phyloP scores from a whole-genome alignment of 805 yeast genomes.

The Ogataea glucozyma region DNA sequence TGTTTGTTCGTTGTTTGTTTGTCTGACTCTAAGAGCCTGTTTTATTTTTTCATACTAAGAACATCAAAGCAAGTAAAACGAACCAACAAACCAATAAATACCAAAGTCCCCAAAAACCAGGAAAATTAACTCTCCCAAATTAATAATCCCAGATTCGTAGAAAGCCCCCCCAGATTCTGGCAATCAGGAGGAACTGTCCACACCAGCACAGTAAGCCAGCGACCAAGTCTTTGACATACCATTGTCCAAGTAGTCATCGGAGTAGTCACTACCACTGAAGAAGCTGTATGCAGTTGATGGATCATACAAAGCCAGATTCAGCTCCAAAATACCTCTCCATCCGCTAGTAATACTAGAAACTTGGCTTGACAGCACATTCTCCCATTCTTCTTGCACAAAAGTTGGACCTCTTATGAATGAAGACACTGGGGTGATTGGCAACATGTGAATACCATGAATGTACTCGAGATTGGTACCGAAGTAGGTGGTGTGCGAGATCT shows the following conservation, averaged over 20 bases:
- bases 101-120: background rate
- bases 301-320: conserved; percentile 73
- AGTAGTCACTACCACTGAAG: conserved; percentile 59
- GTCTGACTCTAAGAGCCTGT: no score
- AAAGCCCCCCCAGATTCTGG: background rate
- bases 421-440: conserved; percentile 66
- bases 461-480: conserved; percentile 58
- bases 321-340: conserved; percentile 74
- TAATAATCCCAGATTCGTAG: background rate
- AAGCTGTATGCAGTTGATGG: conserved; percentile 64
- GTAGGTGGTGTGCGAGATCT: conserved; percentile 65
- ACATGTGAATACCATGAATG: conserved; percentile 76
- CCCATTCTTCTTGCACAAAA: conserved; percentile 70
- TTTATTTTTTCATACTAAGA: no score
- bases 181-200: conserved; percentile 16
- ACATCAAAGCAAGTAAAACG: background rate
- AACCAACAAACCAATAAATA: background rate
- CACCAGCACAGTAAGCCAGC: conserved; percentile 67
- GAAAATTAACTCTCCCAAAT: conserved; percentile 1
- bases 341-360: conserved; percentile 61
- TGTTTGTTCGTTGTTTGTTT: no score
- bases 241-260: conserved; percentile 59
- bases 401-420: conserved; percentile 56
- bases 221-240: conserved; percentile 93
- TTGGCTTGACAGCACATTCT: conserved; percentile 47